phyloP scores from a whole-genome alignment of 2,329 filamentous ascomycete species.

The Venturia carpophila region DNA sequence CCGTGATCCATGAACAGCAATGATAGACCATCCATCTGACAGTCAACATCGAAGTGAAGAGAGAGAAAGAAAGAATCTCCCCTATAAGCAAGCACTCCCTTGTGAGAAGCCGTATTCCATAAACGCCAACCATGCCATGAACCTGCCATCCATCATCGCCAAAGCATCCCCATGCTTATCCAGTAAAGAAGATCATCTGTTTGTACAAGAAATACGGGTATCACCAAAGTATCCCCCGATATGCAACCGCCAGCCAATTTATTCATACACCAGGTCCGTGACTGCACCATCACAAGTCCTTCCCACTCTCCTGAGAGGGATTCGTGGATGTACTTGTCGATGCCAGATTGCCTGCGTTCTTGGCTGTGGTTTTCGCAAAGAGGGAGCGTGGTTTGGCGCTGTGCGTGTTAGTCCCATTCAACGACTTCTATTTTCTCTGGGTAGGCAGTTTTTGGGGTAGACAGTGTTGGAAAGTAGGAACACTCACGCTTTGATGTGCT shows the following conservation, averaged over 20 bases:
- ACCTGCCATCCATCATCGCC: no score
- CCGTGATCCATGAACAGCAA: neutral
- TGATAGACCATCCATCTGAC: slow-evolving; percentile 5
- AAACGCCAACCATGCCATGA: slow-evolving; percentile 2
- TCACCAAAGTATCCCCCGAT: neutral
- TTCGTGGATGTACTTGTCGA: slow-evolving; percentile 19
- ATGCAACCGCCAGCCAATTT: neutral
- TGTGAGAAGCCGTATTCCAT: neutral
- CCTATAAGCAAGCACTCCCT: neutral
- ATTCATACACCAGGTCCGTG: neutral
- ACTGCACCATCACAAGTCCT: neutral
- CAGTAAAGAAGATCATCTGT: neutral
- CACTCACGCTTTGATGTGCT: slow-evolving; percentile 63
- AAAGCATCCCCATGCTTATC: neutral
- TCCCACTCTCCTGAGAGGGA: neutral
- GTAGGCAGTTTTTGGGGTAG: no score
- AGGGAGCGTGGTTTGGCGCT: slow-evolving; percentile 24
- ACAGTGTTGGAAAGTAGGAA: no score
- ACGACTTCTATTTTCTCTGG: neutral
- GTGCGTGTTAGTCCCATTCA: neutral
- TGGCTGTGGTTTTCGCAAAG: slow-evolving; percentile 36
- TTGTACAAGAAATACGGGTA: neutral
- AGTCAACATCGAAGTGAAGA: neutral
- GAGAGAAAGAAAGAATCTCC: neutral
- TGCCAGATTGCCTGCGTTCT: slow-evolving; percentile 30